These are phyloP conservation scores for Lenzites betulinus DNA, from an alignment of 768 basidiomycete species.

Conservation along the genomic window DNA sequence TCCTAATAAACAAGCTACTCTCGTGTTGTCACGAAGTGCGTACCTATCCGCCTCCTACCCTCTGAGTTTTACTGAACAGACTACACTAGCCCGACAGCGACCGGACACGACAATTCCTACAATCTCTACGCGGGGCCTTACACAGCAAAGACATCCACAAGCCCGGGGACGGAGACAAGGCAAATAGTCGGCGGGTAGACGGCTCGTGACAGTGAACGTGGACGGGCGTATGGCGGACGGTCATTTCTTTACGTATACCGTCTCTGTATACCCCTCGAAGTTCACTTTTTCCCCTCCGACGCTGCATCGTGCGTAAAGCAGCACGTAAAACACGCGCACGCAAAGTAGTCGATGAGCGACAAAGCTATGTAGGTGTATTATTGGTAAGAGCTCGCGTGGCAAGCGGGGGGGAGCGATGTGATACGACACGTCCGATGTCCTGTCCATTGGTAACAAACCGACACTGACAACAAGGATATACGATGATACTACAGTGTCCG, in stretches of 20 bases:
- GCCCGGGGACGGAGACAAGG: conserved; percentile 6
- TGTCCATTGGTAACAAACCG: conserved; percentile 13
- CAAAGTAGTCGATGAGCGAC: not conserved
- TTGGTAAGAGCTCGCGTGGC: not conserved
- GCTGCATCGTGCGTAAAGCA: too few relatives aligned
- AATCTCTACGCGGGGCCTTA: conserved; percentile 18
- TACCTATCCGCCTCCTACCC: not conserved
- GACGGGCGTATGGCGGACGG: conserved; percentile 12
- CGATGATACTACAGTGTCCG: conserved; percentile 23
- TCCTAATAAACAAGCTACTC: conserved; percentile 82
- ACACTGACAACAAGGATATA: conserved; percentile 13
- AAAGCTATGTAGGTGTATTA: not conserved
- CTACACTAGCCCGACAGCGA: conserved; percentile 72
- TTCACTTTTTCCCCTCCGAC: not conserved
- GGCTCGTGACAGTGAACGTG: conserved; percentile 22
- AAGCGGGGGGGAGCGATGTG: not conserved
- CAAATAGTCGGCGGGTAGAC: conserved; percentile 17
- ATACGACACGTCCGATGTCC: not conserved
- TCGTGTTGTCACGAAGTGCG: conserved; percentile 87
- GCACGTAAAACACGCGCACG: not conserved
- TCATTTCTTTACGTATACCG: conserved; percentile 7
- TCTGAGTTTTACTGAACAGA: not conserved
- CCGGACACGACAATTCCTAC: conserved; percentile 62
- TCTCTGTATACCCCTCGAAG: conserved; percentile 7
- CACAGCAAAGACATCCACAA: conserved; percentile 7